Evolutionary conservation across 1,284 basidiomycete genomes (phyloP).

Genomic region (Fomes fomentarius): DNA sequence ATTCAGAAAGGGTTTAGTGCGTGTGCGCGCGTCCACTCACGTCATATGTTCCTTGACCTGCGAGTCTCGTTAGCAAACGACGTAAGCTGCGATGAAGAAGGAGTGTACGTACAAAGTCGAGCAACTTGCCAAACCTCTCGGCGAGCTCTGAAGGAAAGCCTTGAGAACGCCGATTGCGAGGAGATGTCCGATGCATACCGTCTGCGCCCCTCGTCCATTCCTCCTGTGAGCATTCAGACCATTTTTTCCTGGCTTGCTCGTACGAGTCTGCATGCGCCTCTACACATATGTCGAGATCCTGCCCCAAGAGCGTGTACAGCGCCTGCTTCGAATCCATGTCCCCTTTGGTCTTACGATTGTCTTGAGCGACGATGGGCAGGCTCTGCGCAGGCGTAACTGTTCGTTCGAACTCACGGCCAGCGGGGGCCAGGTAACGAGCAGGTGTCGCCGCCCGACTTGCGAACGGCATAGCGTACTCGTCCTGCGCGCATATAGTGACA

Average conservation of each 20-base stretch:
- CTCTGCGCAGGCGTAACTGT: not conserved
- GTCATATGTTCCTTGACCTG: constrained; percentile 38
- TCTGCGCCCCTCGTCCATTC: constrained; percentile 36
- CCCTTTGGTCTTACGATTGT: not conserved
- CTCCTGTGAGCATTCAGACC: constrained; percentile 35
- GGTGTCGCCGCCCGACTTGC: constrained; percentile 17
- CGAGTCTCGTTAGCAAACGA: not conserved
- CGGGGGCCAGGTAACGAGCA: constrained; percentile 1
- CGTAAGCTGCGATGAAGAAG: not conserved
- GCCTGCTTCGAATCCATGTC: constrained; percentile 15
- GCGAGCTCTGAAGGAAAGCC: constrained; percentile 22
- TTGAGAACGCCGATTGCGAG: not conserved
- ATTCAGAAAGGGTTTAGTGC: not conserved
- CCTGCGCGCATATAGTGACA: constrained; percentile 12
- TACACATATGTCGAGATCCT: constrained; percentile 30
- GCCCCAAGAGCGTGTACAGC: constrained; percentile 29
- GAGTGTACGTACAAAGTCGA: constrained; percentile 30
- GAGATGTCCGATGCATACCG: constrained; percentile 23
- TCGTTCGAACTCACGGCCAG: not conserved
- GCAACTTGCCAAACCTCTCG: constrained; percentile 27
- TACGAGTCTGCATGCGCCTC: constrained; percentile 30
- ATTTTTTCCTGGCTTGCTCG: constrained; percentile 33
- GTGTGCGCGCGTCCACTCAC: constrained; percentile 20
- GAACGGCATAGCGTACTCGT: constrained; percentile 9
- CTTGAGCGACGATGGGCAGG: not conserved